Percentiles rank a stretch among this genome's conserved stretches.
Evolutionary conservation across 768 basidiomycete species (phyloP).

Genomic region (Boletus rubropictus): DNA sequence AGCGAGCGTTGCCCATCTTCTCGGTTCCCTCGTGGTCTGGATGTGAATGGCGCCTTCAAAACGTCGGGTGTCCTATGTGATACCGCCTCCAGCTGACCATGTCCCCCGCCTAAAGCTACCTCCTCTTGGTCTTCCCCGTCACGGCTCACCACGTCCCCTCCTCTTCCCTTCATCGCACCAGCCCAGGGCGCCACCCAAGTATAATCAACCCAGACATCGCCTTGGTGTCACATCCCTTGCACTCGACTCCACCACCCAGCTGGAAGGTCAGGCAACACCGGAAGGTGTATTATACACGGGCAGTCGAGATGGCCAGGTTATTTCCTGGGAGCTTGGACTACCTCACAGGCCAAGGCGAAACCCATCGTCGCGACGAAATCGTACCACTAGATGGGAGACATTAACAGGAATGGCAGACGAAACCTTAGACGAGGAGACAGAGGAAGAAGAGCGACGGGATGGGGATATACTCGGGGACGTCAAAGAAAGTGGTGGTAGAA

Average conservation of each 20-base stretch:
- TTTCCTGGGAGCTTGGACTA: slow-evolving; percentile 81
- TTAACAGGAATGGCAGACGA: slow-evolving; percentile 84
- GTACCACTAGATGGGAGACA: slow-evolving; percentile 60
- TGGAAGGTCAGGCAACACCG: slow-evolving; percentile 59
- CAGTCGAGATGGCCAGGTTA: slow-evolving; percentile 81
- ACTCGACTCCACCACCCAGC: slow-evolving; percentile 74
- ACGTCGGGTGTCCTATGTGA: slow-evolving; percentile 81
- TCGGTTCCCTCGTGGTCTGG: slow-evolving; percentile 3
- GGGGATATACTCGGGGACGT: slow-evolving; percentile 79
- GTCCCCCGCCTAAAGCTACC: slow-evolving; percentile 70
- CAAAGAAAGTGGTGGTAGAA: slow-evolving; percentile 33
- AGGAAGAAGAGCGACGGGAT: slow-evolving; percentile 62
- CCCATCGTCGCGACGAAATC: slow-evolving; percentile 17
- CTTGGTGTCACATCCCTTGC: slow-evolving; percentile 85
- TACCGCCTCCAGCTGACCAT: slow-evolving; percentile 62
- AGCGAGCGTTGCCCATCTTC: not conserved
- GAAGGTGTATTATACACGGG: slow-evolving; percentile 89
- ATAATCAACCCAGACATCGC: slow-evolving; percentile 70
- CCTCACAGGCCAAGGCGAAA: slow-evolving; percentile 46
- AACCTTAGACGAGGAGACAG: slow-evolving; percentile 55
- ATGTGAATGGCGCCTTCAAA: slow-evolving; percentile 43
- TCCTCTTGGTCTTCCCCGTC: slow-evolving; percentile 51
- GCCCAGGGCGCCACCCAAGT: slow-evolving; percentile 13
- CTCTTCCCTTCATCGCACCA: slow-evolving; percentile 40
- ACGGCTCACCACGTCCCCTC: slow-evolving; percentile 67